Conservation (phyloP, 2,329 filamentous ascomycete genomes). For the Calonectria montana region DNA sequence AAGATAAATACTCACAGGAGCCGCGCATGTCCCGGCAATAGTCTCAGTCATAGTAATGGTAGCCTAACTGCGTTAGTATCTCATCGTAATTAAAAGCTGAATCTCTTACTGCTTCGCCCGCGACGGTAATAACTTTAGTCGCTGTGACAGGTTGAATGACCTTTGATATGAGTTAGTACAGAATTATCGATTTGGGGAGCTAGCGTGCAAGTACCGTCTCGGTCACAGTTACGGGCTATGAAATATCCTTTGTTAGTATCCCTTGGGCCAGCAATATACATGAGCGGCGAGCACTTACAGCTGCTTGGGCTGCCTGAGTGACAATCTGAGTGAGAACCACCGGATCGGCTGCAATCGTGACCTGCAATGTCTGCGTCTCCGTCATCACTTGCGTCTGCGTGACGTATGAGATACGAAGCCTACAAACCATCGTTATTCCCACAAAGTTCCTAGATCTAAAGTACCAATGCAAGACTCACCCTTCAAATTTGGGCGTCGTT, state of each 20-base stretch:
- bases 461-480: constrained; percentile 20
- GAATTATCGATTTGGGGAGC: background rate
- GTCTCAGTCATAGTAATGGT: constrained; percentile 36
- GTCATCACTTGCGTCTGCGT: constrained; percentile 38
- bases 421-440: constrained; percentile 19
- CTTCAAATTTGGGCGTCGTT: constrained; percentile 38
- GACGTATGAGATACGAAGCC: constrained; percentile 39
- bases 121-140: constrained; percentile 25
- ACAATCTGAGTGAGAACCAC: constrained; percentile 27
- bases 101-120: constrained; percentile 32
- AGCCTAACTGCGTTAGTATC: constrained; percentile 23
- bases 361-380: constrained; percentile 31
- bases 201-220: constrained; percentile 14
- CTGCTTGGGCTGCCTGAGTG: constrained; percentile 29
- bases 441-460: no score
- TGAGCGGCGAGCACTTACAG: constrained; percentile 19
- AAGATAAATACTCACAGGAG: constrained; percentile 6
- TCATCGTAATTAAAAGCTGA: background rate
- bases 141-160: constrained; percentile 22
- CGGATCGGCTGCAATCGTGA: constrained; percentile 36
- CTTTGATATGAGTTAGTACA: background rate
- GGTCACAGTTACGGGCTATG: constrained; percentile 31
- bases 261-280: no score
- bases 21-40: constrained; percentile 22
- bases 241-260: constrained; percentile 4